Conservation (phyloP, 2,329 filamentous ascomycete species). For the Stenocarpella maydis region DNA sequence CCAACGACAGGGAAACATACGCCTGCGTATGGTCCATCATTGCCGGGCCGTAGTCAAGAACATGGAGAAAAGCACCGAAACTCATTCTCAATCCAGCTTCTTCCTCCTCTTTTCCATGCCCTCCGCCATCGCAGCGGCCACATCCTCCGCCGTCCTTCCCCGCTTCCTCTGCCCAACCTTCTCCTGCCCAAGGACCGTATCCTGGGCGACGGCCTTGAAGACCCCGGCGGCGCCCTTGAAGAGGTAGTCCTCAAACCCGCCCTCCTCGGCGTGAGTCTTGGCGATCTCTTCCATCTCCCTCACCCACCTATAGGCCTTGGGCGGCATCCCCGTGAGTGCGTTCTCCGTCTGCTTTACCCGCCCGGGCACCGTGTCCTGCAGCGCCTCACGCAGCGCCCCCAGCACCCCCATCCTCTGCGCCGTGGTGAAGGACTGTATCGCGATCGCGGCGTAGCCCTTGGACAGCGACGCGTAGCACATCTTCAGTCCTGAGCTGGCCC, state of each 20-base stretch:
- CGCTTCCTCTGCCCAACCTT: conserved; percentile 35
- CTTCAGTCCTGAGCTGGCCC: conserved; percentile 67
- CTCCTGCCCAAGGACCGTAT: conserved; percentile 62
- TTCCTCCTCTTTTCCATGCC: conserved; percentile 45
- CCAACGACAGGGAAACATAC: not conserved
- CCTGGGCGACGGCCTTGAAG: conserved; percentile 68
- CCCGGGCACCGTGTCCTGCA: conserved; percentile 59
- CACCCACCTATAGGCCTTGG: conserved; percentile 82
- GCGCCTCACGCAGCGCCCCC: conserved; percentile 62
- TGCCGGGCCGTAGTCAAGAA: not conserved
- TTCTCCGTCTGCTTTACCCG: conserved; percentile 56
- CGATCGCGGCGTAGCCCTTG: conserved; percentile 74
- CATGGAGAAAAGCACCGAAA: not conserved
- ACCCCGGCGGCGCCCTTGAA: conserved; percentile 69
- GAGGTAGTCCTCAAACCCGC: conserved; percentile 64
- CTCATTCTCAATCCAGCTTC: conserved; percentile 35
- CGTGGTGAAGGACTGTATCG: conserved; percentile 75
- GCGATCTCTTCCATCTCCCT: conserved; percentile 81
- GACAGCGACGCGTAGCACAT: conserved; percentile 70
- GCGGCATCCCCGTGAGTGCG: conserved; percentile 63
- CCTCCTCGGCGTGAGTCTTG: conserved; percentile 69
- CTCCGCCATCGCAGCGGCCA: conserved; percentile 58
- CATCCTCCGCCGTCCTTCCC: conserved; percentile 54
- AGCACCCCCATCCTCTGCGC: conserved; percentile 71
- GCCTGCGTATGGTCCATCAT: not conserved